Conservation (phyloP, 2,329 filamentous ascomycete species). For the Ceratocystis lukuohia region DNA sequence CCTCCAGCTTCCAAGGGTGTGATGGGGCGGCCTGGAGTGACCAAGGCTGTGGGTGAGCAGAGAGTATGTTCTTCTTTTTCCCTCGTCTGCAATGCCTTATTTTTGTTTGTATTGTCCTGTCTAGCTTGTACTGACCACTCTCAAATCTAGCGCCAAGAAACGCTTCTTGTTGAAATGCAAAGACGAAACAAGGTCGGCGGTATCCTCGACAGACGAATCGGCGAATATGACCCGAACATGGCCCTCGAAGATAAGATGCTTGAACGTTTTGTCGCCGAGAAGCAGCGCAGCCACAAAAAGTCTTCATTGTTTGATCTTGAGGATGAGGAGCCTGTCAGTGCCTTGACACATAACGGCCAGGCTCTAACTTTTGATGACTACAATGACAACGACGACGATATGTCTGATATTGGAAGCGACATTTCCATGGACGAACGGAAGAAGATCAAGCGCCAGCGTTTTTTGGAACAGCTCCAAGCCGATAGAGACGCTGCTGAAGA, state of each 20-base stretch:
- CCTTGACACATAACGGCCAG: slow-evolving; percentile 73
- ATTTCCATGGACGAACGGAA: slow-evolving; percentile 41
- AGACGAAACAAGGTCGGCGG: slow-evolving; percentile 81
- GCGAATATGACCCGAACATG: slow-evolving; percentile 90
- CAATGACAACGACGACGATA: slow-evolving; percentile 61
- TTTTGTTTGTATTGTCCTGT: not conserved
- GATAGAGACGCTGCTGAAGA: slow-evolving; percentile 33
- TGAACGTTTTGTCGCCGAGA: slow-evolving; percentile 80
- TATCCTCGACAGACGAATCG: slow-evolving; percentile 83
- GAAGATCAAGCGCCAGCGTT: slow-evolving; percentile 43
- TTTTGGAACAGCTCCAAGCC: slow-evolving; percentile 30
- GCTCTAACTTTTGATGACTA: slow-evolving; percentile 70
- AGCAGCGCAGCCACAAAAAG: slow-evolving; percentile 64
- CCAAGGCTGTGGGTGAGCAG: slow-evolving; percentile 78
- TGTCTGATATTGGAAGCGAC: slow-evolving; percentile 48
- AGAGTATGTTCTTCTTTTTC: slow-evolving; percentile 39
- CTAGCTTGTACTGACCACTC: slow-evolving; percentile 21
- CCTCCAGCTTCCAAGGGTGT: slow-evolving; percentile 41
- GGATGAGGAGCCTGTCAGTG: slow-evolving; percentile 53
- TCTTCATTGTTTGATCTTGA: slow-evolving; percentile 81
- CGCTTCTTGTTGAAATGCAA: slow-evolving; percentile 80
- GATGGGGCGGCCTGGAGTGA: slow-evolving; percentile 64
- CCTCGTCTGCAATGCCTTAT: not conserved
- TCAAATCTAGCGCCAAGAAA: slow-evolving; percentile 52
- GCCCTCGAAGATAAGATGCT: slow-evolving; percentile 84